phyloP scores from a whole-genome alignment of 2,329 filamentous ascomycete genomes.

The Colletotrichum sp. region DNA sequence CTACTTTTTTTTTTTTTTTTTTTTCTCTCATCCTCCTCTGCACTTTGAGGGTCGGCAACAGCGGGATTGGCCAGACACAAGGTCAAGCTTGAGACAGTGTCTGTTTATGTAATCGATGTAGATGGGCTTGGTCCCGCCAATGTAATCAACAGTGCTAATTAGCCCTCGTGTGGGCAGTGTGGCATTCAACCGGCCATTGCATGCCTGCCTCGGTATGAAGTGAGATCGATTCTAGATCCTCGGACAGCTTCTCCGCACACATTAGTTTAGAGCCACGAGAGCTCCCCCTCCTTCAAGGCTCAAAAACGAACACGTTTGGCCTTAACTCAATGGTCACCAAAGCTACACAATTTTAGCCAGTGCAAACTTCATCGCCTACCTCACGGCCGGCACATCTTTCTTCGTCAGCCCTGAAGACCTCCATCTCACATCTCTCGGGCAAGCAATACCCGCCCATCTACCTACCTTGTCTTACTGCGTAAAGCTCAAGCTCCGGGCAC shows the following conservation, averaged over 20 bases:
- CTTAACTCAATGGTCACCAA: background rate
- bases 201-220: background rate
- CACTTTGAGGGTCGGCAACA: background rate
- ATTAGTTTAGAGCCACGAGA: background rate
- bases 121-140: background rate
- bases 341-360: background rate
- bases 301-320: background rate
- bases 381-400: background rate
- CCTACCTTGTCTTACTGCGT: background rate
- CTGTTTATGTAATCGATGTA: background rate
- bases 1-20: conserved; percentile 14
- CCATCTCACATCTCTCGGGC: background rate
- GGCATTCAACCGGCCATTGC: background rate
- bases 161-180: background rate
- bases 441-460: background rate
- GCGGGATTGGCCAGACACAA: background rate
- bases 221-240: background rate
- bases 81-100: background rate
- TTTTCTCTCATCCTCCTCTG: background rate
- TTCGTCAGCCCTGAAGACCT: background rate
- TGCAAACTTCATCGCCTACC: background rate
- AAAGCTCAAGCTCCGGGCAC: background rate
- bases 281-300: background rate
- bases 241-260: background rate
- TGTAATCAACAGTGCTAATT: background rate